Conservation (phyloP, 1,284 basidiomycete genomes). For the Phlebopus sp. region DNA sequence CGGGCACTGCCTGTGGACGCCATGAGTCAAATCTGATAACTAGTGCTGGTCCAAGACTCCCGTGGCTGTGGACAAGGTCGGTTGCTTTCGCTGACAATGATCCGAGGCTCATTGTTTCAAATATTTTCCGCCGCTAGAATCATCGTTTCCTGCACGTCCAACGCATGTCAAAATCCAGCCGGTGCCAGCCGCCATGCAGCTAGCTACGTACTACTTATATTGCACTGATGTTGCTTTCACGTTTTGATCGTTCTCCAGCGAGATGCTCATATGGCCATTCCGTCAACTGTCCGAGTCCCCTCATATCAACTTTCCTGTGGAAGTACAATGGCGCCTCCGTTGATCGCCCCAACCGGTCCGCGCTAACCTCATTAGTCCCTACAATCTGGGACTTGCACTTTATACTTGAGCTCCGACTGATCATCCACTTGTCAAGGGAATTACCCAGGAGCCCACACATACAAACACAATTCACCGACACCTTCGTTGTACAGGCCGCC, state of each 20-base stretch:
- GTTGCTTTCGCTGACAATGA: constrained; percentile 3
- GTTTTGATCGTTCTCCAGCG: too few relatives aligned
- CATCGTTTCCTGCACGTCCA: background rate
- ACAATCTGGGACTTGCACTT: background rate
- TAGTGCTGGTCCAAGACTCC: too few relatives aligned
- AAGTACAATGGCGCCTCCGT: background rate
- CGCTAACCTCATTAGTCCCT: background rate
- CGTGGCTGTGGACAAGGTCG: too few relatives aligned
- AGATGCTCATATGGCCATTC: background rate
- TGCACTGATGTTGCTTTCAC: constrained; percentile 16
- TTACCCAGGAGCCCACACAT: background rate
- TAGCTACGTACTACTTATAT: background rate
- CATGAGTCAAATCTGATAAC: too few relatives aligned
- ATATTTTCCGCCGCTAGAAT: constrained; percentile 13
- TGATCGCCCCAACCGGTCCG: background rate
- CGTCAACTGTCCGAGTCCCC: background rate
- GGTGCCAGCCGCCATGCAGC: background rate
- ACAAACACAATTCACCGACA: background rate
- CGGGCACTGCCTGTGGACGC: too few relatives aligned
- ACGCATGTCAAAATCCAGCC: too few relatives aligned
- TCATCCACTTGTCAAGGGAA: background rate
- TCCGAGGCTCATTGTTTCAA: constrained; percentile 25
- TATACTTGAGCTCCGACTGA: background rate
- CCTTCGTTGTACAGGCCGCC: background rate
- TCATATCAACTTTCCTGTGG: background rate